Percentiles rank a stretch among this genome's conserved stretches.
These are phyloP conservation scores for Boletus albobrunnescens DNA, from an alignment of 1,284 basidiomycete genomes.

Conservation along the genomic window DNA sequence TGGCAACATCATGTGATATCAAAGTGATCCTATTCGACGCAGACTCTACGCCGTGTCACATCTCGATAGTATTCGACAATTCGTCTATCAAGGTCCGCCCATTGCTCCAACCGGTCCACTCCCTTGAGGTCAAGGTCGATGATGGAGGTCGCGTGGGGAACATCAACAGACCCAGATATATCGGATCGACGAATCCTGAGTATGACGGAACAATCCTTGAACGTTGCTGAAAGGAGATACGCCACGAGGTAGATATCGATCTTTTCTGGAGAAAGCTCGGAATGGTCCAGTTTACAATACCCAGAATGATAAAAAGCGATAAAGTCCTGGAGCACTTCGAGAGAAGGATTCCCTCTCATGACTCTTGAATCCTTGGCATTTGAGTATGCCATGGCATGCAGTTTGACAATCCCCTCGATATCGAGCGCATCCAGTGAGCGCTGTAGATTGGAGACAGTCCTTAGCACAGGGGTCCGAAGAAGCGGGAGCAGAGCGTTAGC, in stretches of 20 bases:
- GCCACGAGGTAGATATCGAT: constrained; percentile 63
- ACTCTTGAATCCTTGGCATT: constrained; percentile 7
- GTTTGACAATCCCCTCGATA: constrained; percentile 64
- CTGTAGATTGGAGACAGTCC: constrained; percentile 62
- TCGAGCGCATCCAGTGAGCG: constrained; percentile 78
- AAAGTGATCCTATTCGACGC: constrained; percentile 34
- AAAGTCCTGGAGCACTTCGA: constrained; percentile 59
- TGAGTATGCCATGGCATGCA: constrained; percentile 17
- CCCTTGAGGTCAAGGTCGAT: constrained; percentile 89
- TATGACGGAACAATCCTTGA: constrained; percentile 95
- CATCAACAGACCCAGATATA: constrained; percentile 5
- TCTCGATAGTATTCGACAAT: constrained; percentile 54
- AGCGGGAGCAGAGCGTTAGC: constrained; percentile 46
- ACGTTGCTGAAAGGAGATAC: constrained; percentile 85
- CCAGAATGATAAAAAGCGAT: constrained; percentile 49
- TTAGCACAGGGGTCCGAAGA: constrained; percentile 52
- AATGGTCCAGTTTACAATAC: constrained; percentile 34
- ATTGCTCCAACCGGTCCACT: constrained; percentile 61
- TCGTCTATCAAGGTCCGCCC: constrained; percentile 70
- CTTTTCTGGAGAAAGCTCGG: constrained; percentile 39
- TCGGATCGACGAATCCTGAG: constrained; percentile 43
- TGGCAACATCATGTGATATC: constrained; percentile 18
- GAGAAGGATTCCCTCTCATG: constrained; percentile 41
- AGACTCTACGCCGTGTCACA: constrained; percentile 33
- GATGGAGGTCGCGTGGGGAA: constrained; percentile 50